Conservation (phyloP, 768 basidiomycete genomes). For the Favolaschia claudopus region DNA sequence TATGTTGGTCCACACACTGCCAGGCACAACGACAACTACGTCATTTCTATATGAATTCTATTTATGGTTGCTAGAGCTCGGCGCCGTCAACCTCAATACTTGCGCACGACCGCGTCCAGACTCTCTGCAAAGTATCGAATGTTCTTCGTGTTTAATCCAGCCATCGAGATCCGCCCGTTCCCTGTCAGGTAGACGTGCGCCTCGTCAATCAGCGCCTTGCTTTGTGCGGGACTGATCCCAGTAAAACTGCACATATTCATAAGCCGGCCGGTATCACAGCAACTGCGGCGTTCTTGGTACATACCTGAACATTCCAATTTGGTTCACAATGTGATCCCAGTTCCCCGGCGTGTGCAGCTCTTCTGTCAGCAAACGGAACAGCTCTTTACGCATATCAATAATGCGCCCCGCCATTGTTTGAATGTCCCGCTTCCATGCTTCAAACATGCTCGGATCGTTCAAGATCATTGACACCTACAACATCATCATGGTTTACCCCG, state of each 20-base stretch:
- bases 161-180: slow-evolving; percentile 95
- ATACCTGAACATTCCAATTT: slow-evolving; percentile 98
- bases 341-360: slow-evolving; percentile 87
- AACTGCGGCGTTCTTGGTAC: slow-evolving; percentile 24
- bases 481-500: background rate
- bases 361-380: slow-evolving; percentile 76
- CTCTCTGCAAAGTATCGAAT: slow-evolving; percentile 76
- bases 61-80: too few species aligned
- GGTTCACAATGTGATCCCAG: slow-evolving; percentile 95
- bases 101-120: slow-evolving; percentile 73
- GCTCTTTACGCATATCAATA: slow-evolving; percentile 86
- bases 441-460: slow-evolving; percentile 75
- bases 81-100: slow-evolving; percentile 29
- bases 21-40: slow-evolving; percentile 4
- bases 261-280: background rate
- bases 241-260: slow-evolving; percentile 68
- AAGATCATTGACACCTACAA: slow-evolving; percentile 80
- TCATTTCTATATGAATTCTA: slow-evolving; percentile 6
- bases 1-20: too few species aligned
- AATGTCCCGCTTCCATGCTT: slow-evolving; percentile 92
- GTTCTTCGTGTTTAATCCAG: slow-evolving; percentile 85
- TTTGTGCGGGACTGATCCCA: slow-evolving; percentile 74
- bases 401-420: slow-evolving; percentile 93
- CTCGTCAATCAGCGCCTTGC: slow-evolving; percentile 70
- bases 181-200: slow-evolving; percentile 86